Conservation (phyloP, 208 protist species). For the Acanthamoeba healyi region DNA sequence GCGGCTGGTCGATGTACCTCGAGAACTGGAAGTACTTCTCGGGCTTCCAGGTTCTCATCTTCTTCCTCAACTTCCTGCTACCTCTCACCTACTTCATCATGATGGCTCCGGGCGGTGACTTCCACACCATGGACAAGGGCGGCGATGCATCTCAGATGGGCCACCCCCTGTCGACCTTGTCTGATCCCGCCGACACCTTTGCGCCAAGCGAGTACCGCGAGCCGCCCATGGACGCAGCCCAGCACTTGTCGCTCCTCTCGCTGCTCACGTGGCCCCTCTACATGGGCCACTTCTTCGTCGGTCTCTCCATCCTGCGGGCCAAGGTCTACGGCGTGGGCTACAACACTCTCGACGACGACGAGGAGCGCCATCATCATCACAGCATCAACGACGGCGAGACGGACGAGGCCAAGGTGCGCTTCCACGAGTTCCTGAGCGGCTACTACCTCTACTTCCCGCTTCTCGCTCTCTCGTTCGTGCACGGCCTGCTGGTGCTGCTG, state of each 20-base stretch:
- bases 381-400: neutral
- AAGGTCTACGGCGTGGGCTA: constrained; percentile 63
- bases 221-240: neutral
- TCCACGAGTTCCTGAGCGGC: constrained; percentile 48
- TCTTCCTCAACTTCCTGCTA: constrained; percentile 29
- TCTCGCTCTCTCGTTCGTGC: constrained; percentile 22
- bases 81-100: constrained; percentile 27
- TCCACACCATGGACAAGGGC: neutral
- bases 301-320: constrained; percentile 22
- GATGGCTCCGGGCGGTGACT: neutral
- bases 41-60: constrained; percentile 52
- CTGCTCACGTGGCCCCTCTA: constrained; percentile 59
- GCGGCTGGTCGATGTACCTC: constrained; percentile 18
- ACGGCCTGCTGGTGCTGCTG: constrained; percentile 18
- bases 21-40: constrained; percentile 68
- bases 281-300: constrained; percentile 60
- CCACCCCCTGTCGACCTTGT: neutral
- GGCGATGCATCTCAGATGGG: too few species aligned
- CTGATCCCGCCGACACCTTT: neutral
- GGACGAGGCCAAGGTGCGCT: neutral
- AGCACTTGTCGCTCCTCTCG: constrained; percentile 10
- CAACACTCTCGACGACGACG: constrained; percentile 1
- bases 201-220: neutral
- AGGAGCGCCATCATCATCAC: neutral
- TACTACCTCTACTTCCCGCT: constrained; percentile 60